Percentiles rank a stretch among this genome's conserved stretches.
Conservation (phyloP, 331 rosid genomes). For the Stylosanthes scabra region DNA sequence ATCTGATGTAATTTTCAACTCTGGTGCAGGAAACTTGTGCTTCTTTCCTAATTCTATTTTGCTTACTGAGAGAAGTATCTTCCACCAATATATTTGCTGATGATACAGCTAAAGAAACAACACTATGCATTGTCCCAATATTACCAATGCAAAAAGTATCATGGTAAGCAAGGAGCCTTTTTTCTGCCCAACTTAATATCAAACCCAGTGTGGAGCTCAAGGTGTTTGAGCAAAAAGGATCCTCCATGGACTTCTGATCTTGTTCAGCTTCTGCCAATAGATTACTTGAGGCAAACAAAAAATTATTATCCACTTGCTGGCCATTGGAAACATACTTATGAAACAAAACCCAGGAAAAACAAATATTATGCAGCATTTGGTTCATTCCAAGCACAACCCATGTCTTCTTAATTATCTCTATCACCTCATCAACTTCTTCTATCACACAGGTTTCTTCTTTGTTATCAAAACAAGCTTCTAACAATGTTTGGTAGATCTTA, state of each 20-base stretch:
- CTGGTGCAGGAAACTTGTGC: constrained; percentile 62
- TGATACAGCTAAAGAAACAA: constrained; percentile 73
- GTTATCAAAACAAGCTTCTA: constrained; percentile 77
- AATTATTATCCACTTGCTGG: constrained; percentile 67
- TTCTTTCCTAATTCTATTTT: constrained; percentile 70
- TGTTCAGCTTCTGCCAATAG: constrained; percentile 74
- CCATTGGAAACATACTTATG: constrained; percentile 77
- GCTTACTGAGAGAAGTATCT: constrained; percentile 56
- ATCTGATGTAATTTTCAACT: constrained; percentile 81
- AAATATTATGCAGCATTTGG: constrained; percentile 74
- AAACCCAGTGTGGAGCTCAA: constrained; percentile 67
- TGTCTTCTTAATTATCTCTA: constrained; percentile 85
- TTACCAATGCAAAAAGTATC: constrained; percentile 63
- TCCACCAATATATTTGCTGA: constrained; percentile 78
- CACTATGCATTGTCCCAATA: constrained; percentile 71
- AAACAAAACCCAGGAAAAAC: constrained; percentile 81
- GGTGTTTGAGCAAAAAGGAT: constrained; percentile 54
- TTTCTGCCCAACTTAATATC: constrained; percentile 82
- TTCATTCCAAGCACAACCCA: constrained; percentile 82
- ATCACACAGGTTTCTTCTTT: constrained; percentile 63
- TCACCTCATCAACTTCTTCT: constrained; percentile 82
- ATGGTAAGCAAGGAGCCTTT: constrained; percentile 77
- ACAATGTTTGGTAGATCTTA: constrained; percentile 70
- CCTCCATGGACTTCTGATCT: constrained; percentile 62
- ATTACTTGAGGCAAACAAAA: constrained; percentile 71